Evolutionary conservation across 2,329 filamentous ascomycete genomes (phyloP).

Genomic region (Thelonectria discophora): DNA sequence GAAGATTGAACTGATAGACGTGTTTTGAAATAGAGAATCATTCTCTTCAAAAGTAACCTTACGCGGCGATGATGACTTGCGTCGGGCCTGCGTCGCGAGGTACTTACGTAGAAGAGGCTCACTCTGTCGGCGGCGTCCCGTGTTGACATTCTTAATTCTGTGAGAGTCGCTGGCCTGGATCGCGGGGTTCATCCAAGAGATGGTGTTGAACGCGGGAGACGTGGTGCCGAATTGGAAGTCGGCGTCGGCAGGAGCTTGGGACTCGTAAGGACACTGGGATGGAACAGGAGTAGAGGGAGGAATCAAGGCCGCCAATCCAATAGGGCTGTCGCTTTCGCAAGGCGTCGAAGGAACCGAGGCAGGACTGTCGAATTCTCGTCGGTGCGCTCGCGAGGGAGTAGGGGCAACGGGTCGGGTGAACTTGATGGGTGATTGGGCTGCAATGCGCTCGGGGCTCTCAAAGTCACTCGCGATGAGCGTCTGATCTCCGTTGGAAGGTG

Average conservation of each 20-base stretch:
- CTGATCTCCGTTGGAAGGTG: conserved; percentile 32
- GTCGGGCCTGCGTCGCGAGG: conserved; percentile 37
- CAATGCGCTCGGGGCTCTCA: conserved; percentile 19
- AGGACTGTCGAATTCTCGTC: conserved; percentile 37
- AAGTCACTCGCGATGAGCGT: conserved; percentile 19
- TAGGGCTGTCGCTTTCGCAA: conserved; percentile 24
- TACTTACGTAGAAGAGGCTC: conserved; percentile 46
- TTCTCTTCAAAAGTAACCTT: conserved; percentile 38
- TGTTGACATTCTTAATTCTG: conserved; percentile 36
- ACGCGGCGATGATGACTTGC: conserved; percentile 43
- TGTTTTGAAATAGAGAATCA: conserved; percentile 29
- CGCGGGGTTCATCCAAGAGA: conserved; percentile 42
- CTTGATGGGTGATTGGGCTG: conserved; percentile 33
- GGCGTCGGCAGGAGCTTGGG: conserved; percentile 18
- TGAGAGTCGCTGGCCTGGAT: conserved; percentile 32
- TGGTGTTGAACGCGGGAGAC: conserved; percentile 42
- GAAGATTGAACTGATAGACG: conserved; percentile 23
- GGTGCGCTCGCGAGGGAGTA: conserved; percentile 43
- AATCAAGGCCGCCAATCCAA: conserved; percentile 34
- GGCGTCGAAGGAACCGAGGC: conserved; percentile 28
- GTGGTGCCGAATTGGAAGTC: conserved; percentile 42
- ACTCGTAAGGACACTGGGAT: conserved; percentile 19
- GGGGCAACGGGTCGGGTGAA: conserved; percentile 41
- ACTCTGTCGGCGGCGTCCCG: conserved; percentile 44
- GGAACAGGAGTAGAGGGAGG: conserved; percentile 30